Conservation (phyloP, 2,329 filamentous ascomycete genomes). For the Penicillium sp. region DNA sequence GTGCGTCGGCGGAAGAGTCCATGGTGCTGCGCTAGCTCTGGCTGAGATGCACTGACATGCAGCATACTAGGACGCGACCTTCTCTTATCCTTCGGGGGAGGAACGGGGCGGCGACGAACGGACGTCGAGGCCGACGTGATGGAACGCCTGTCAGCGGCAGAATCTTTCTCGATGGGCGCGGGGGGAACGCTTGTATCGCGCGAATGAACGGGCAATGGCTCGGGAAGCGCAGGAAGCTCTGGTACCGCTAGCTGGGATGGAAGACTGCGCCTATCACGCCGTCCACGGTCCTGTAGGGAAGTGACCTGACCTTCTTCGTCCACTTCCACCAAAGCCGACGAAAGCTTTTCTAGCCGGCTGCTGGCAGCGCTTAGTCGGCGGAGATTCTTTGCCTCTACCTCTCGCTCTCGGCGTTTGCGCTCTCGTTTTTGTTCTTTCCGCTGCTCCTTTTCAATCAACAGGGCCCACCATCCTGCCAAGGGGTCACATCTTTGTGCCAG, state of each 20-base stretch:
- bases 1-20: constrained; percentile 59
- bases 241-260: constrained; percentile 65
- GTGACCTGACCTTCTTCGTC: constrained; percentile 68
- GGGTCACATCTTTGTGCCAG: constrained; percentile 86
- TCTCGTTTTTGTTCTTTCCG: constrained; percentile 81
- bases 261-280: constrained; percentile 74
- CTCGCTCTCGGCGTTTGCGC: constrained; percentile 80
- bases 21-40: constrained; percentile 62
- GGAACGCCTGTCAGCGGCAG: constrained; percentile 60
- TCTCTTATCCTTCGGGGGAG: constrained; percentile 84
- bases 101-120: constrained; percentile 71
- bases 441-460: constrained; percentile 92
- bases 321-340: constrained; percentile 75
- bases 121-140: constrained; percentile 63
- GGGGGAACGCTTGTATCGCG: constrained; percentile 49
- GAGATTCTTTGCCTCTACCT: constrained; percentile 77
- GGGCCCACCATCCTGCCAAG: constrained; percentile 92
- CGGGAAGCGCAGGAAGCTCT: constrained; percentile 77
- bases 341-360: constrained; percentile 79
- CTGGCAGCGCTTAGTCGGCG: constrained; percentile 87
- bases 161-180: constrained; percentile 73
- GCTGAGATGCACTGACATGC: constrained; percentile 75
- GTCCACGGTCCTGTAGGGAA: constrained; percentile 69
- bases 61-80: constrained; percentile 81
- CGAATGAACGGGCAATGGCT: constrained; percentile 51